A percentile compares a stretch with the other conserved stretches of the same genome.
phyloP scores from a whole-genome alignment of 2,329 filamentous ascomycete species.

The Nothopassalora personata region DNA sequence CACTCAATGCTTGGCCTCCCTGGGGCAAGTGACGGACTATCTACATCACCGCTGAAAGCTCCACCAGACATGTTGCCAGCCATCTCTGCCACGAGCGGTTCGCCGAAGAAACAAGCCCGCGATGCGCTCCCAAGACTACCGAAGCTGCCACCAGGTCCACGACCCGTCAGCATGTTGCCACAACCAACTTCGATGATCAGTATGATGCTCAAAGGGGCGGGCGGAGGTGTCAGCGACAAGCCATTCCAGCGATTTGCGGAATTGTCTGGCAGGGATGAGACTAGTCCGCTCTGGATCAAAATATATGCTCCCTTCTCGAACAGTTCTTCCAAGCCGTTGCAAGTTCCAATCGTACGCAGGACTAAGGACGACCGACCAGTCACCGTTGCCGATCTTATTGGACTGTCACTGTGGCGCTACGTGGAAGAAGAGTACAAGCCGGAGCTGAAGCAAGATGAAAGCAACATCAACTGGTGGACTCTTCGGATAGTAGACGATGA shows the following conservation, averaged over 20 bases:
- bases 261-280: constrained; percentile 71
- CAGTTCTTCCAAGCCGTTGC: constrained; percentile 59
- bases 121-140: constrained; percentile 55
- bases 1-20: constrained; percentile 61
- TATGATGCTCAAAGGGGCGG: constrained; percentile 59
- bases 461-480: constrained; percentile 77
- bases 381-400: constrained; percentile 75
- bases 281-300: constrained; percentile 68
- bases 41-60: constrained; percentile 44
- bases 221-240: constrained; percentile 41
- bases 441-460: constrained; percentile 57
- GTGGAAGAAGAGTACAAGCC: constrained; percentile 71
- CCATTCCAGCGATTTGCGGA: constrained; percentile 73
- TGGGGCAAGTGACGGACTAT: constrained; percentile 48
- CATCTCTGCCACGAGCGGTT: constrained; percentile 41
- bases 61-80: constrained; percentile 40
- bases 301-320: constrained; percentile 71
- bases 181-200: constrained; percentile 61
- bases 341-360: constrained; percentile 62
- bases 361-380: constrained; percentile 65
- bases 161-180: constrained; percentile 65
- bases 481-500: constrained; percentile 79
- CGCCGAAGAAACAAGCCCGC: constrained; percentile 59
- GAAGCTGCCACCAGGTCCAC: constrained; percentile 61
- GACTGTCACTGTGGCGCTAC: constrained; percentile 71